phyloP scores from a whole-genome alignment of 495 filamentous ascomycete genomes.

The Neurospora cerealis region DNA sequence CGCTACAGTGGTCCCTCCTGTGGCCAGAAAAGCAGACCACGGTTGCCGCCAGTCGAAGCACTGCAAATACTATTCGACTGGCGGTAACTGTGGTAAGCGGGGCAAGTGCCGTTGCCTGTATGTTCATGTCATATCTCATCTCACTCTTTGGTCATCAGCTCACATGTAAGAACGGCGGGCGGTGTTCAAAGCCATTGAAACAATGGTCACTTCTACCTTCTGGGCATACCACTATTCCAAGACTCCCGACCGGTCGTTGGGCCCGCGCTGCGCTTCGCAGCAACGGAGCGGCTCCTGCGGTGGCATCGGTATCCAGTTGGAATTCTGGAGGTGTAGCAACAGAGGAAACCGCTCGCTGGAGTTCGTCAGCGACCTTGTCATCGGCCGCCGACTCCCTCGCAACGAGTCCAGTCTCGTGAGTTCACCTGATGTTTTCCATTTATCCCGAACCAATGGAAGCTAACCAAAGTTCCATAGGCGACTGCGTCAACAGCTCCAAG shows the following conservation, averaged over 20 bases:
- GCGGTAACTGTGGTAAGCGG: conserved; percentile 50
- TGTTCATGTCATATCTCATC: neutral
- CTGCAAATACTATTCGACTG: conserved; percentile 51
- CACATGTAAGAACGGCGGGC: neutral
- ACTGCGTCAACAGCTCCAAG: neutral
- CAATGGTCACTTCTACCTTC: no score
- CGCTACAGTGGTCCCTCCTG: conserved; percentile 20
- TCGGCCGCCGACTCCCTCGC: no score
- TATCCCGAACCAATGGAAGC: neutral
- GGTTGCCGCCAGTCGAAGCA: conserved; percentile 32
- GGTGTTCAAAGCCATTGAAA: no score
- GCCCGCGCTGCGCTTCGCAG: no score
- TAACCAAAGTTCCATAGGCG: neutral
- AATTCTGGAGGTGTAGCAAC: no score
- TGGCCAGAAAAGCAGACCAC: conserved; percentile 33
- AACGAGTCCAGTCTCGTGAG: neutral
- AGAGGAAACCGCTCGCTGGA: no score
- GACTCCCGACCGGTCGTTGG: no score
- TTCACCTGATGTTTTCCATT: neutral
- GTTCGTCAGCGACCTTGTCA: no score
- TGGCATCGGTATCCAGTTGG: neutral
- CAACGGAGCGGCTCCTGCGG: neutral
- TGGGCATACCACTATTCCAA: no score
- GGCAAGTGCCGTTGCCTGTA: conserved; percentile 42
- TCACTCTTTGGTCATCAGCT: neutral